A percentile compares a stretch with the other conserved stretches of the same genome.
Evolutionary conservation across 163 green algal species (phyloP).

Genomic region (Chlamydomonas reinhardtii): DNA sequence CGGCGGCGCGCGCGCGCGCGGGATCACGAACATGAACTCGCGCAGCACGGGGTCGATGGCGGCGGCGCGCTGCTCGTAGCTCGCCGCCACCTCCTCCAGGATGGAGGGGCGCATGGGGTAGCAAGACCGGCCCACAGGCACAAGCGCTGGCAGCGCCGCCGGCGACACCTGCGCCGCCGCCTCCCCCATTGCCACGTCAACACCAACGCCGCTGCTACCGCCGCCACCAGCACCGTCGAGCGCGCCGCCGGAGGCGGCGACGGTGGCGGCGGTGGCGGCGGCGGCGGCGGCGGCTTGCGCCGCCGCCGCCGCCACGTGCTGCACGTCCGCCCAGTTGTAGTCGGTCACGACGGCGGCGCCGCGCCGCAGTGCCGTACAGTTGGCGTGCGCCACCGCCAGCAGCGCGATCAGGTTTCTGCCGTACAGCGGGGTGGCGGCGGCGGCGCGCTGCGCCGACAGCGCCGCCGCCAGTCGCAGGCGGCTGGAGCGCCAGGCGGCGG

Average conservation of each 20-base stretch:
- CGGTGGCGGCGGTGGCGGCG: neutral
- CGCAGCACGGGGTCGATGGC: conserved; percentile 61
- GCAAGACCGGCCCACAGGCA: neutral
- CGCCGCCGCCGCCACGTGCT: neutral
- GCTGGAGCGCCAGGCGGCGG: conserved; percentile 52
- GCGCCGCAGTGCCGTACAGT: neutral
- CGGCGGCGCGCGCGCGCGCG: conserved; percentile 68
- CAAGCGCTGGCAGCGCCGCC: neutral
- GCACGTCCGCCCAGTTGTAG: neutral
- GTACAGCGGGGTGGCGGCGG: conserved; percentile 34
- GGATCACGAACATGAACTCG: conserved; percentile 89
- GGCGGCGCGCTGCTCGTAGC: conserved; percentile 53
- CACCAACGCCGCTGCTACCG: too few species aligned
- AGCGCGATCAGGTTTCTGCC: conserved; percentile 38
- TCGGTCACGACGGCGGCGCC: conserved; percentile 14
- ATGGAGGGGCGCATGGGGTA: conserved; percentile 6
- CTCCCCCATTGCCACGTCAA: neutral
- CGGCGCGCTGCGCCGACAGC: conserved; percentile 41
- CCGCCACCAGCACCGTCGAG: too few species aligned
- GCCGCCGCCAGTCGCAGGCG: conserved; percentile 42
- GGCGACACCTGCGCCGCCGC: neutral
- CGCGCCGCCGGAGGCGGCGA: too few species aligned
- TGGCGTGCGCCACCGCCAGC: conserved; percentile 12
- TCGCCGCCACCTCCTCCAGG: conserved; percentile 34
- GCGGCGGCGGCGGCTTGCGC: neutral